Conservation (phyloP, 2,329 filamentous ascomycete genomes). For the Pseudocercospora macadamiae region DNA sequence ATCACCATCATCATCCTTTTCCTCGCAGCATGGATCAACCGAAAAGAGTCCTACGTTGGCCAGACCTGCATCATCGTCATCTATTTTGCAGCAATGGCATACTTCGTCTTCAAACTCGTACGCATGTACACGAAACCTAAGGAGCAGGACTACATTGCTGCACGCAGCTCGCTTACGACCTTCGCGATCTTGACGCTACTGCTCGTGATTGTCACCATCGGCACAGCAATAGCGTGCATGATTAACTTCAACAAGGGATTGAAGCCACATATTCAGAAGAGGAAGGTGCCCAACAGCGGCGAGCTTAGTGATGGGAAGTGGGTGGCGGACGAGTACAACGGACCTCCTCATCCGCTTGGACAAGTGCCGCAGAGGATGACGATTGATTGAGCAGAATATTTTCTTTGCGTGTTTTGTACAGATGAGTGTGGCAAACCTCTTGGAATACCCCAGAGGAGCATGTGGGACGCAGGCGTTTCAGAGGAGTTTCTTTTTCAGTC, state of each 20-base stretch:
- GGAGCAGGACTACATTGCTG: constrained; percentile 69
- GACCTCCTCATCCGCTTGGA: constrained; percentile 35
- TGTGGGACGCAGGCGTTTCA: constrained; percentile 5
- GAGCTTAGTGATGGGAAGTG: constrained; percentile 27
- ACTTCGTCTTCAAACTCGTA: constrained; percentile 97
- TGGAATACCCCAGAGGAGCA: constrained; percentile 3
- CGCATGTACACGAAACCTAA: constrained; percentile 76
- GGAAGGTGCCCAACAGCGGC: constrained; percentile 25
- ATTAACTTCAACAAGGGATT: constrained; percentile 87
- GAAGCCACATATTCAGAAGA: constrained; percentile 74
- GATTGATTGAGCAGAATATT: constrained; percentile 45
- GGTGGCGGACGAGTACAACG: constrained; percentile 28
- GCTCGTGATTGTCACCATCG: constrained; percentile 84
- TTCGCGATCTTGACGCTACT: constrained; percentile 93
- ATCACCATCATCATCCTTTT: constrained; percentile 88
- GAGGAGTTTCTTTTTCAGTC: not conserved
- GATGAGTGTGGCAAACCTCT: not conserved
- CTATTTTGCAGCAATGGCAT: constrained; percentile 85
- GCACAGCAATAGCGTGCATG: constrained; percentile 84
- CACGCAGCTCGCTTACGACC: constrained; percentile 82
- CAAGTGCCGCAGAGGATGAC: constrained; percentile 46
- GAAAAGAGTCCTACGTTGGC: constrained; percentile 76
- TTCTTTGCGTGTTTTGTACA: constrained; percentile 6
- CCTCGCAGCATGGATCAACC: constrained; percentile 81
- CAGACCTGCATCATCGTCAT: constrained; percentile 78